A percentile compares a stretch with the other conserved stretches of the same genome.
Evolutionary conservation across 1,284 basidiomycete genomes (phyloP).

Genomic region (Rhodotorula sp.): DNA sequence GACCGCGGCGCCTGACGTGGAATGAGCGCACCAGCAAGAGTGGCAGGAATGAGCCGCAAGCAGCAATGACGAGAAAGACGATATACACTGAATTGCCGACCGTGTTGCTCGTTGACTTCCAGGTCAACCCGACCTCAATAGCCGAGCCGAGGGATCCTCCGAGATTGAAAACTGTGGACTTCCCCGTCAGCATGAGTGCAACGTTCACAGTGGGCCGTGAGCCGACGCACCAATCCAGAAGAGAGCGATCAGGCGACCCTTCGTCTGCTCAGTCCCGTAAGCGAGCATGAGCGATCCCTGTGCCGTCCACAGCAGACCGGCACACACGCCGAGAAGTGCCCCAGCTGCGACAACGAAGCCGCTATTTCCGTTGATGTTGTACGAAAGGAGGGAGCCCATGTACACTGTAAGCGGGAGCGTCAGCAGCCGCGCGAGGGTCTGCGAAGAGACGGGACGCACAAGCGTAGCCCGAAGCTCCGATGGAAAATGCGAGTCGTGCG

Average conservation of each 20-base stretch:
- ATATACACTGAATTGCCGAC: conserved; percentile 38
- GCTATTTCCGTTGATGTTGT: conserved; percentile 48
- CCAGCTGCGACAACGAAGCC: conserved; percentile 37
- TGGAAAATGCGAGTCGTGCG: conserved; percentile 64
- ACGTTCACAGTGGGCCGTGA: no score
- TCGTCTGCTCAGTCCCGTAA: conserved; percentile 67
- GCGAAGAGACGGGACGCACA: background rate
- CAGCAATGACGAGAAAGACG: conserved; percentile 39
- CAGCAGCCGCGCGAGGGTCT: background rate
- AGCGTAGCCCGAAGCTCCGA: conserved; percentile 66
- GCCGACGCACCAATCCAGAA: conserved; percentile 54
- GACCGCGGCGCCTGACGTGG: background rate
- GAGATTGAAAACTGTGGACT: conserved; percentile 59
- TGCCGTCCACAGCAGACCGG: conserved; percentile 79
- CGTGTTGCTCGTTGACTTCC: conserved; percentile 36
- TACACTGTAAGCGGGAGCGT: conserved; percentile 56
- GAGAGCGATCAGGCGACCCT: conserved; percentile 68
- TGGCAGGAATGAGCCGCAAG: conserved; percentile 26
- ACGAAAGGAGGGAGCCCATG: conserved; percentile 63
- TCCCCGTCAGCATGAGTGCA: no score
- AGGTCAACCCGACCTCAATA: conserved; percentile 61
- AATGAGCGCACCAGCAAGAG: conserved; percentile 11
- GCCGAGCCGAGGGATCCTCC: conserved; percentile 66
- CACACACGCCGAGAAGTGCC: conserved; percentile 64
- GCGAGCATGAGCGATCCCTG: conserved; percentile 80